Percentiles rank a stretch among this genome's conserved stretches.
Conservation (phyloP, 2,329 filamentous ascomycete species). For the Exophiala dermatitidis region DNA sequence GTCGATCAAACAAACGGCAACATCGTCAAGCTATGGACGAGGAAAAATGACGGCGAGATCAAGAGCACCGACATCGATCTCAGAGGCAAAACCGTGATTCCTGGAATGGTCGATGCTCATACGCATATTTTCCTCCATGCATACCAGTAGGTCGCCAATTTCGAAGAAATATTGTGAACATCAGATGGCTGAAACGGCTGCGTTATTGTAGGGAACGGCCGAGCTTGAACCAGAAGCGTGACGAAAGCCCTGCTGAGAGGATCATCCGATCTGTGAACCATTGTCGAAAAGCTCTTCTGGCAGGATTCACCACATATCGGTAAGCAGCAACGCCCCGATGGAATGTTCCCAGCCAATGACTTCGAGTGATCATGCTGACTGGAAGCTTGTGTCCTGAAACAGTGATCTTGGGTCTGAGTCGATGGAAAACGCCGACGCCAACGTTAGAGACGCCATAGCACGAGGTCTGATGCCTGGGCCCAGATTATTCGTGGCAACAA, state of each 20-base stretch:
- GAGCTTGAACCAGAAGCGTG: conserved; percentile 47
- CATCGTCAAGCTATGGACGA: conserved; percentile 33
- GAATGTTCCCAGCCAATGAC: background rate
- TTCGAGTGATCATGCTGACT: background rate
- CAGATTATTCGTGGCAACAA: conserved; percentile 50
- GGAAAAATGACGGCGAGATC: background rate
- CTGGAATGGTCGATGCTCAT: conserved; percentile 50
- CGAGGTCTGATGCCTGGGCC: conserved; percentile 50
- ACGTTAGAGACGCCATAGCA: conserved; percentile 48
- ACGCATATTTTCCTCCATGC: conserved; percentile 52
- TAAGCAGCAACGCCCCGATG: background rate
- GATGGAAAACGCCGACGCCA: conserved; percentile 45
- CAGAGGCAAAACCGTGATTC: conserved; percentile 46
- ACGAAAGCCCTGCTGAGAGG: conserved; percentile 52
- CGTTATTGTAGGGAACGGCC: conserved; percentile 32
- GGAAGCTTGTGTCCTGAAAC: background rate
- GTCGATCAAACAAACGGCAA: conserved; percentile 37
- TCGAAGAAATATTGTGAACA: background rate
- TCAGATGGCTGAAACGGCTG: background rate
- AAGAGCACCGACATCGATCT: conserved; percentile 45
- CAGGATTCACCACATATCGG: conserved; percentile 54
- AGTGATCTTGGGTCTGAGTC: conserved; percentile 49
- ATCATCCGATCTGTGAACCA: conserved; percentile 50
- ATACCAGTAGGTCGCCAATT: conserved; percentile 29
- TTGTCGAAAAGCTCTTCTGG: conserved; percentile 46